A percentile compares a stretch with the other conserved stretches of the same genome.
phyloP scores from a whole-genome alignment of 129 eudicot species.

The Solidago caesia region DNA sequence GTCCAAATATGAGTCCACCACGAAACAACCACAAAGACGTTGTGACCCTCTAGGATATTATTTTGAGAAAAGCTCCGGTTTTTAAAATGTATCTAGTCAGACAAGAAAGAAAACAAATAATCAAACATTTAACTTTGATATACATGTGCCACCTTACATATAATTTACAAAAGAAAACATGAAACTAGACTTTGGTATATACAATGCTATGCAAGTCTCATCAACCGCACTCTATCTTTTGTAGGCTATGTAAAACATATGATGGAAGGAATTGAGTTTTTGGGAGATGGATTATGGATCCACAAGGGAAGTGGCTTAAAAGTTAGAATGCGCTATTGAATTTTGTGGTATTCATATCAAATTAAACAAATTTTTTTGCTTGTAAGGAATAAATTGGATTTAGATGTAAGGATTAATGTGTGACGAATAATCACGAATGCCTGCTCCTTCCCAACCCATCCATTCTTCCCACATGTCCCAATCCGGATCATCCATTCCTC shows the following conservation, averaged over 20 bases:
- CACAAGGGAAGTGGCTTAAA: neutral
- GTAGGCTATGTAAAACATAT: neutral
- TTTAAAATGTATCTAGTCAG: too few species aligned
- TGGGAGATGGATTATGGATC: neutral
- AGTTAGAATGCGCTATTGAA: too few species aligned
- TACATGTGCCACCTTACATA: too few species aligned
- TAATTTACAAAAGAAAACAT: too few species aligned
- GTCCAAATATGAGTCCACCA: too few species aligned
- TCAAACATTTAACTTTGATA: too few species aligned
- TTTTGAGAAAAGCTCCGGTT: too few species aligned
- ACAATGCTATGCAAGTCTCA: neutral
- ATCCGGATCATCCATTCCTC: constrained; percentile 61
- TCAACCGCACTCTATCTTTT: neutral
- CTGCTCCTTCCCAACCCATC: constrained; percentile 97
- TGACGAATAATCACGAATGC: constrained; percentile 68
- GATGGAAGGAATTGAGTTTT: neutral
- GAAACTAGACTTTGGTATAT: neutral
- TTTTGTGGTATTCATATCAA: neutral
- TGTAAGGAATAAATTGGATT: too few species aligned
- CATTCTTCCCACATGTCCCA: constrained; percentile 88
- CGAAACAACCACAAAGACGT: too few species aligned
- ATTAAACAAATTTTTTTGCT: too few species aligned
- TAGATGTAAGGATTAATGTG: constrained; percentile 75
- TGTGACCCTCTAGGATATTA: too few species aligned
- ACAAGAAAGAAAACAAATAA: too few species aligned